Percentiles rank a stretch among this genome's conserved stretches.
Evolutionary conservation across 768 basidiomycete species (phyloP).

Genomic region (Tubosaeta sp.): DNA sequence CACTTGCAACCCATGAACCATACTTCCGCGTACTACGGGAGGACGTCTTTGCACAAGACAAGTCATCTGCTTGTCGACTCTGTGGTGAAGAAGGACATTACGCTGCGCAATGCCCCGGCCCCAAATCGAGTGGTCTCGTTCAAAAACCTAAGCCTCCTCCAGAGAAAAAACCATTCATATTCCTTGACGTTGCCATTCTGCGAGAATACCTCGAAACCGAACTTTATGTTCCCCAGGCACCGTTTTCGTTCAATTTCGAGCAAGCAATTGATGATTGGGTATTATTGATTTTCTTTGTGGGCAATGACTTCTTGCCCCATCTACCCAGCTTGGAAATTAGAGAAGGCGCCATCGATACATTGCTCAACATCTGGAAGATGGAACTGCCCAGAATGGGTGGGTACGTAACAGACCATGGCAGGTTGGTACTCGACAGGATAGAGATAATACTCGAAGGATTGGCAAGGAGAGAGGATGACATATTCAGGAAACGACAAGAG

Average conservation of each 20-base stretch:
- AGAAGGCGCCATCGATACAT: slow-evolving; percentile 97
- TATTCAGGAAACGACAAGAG: slow-evolving; percentile 89
- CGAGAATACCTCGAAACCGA: slow-evolving; percentile 98
- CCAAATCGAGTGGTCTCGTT: slow-evolving; percentile 55
- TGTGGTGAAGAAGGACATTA: slow-evolving; percentile 96
- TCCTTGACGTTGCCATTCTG: slow-evolving; percentile 92
- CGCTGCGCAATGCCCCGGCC: slow-evolving; percentile 89
- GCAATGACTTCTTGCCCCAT: slow-evolving; percentile 97
- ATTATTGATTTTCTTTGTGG: slow-evolving; percentile 98
- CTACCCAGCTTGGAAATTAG: slow-evolving; percentile 97
- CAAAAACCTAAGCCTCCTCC: slow-evolving; percentile 46
- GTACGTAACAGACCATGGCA: slow-evolving; percentile 91
- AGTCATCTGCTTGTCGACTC: slow-evolving; percentile 75
- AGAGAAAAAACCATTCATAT: slow-evolving; percentile 92
- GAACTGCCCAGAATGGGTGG: slow-evolving; percentile 96
- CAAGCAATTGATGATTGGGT: slow-evolving; percentile 99
- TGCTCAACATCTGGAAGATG: slow-evolving; percentile 93
- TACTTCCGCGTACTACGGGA: slow-evolving; percentile 95
- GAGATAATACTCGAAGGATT: slow-evolving; percentile 95
- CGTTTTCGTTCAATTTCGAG: slow-evolving; percentile 91
- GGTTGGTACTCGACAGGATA: slow-evolving; percentile 77
- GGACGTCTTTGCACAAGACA: slow-evolving; percentile 92
- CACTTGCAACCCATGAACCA: slow-evolving; percentile 98
- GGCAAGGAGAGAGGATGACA: slow-evolving; percentile 92
- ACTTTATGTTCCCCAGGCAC: slow-evolving; percentile 70